phyloP scores from a whole-genome alignment of 2,329 filamentous ascomycete genomes.

The Westerdykella sp. region DNA sequence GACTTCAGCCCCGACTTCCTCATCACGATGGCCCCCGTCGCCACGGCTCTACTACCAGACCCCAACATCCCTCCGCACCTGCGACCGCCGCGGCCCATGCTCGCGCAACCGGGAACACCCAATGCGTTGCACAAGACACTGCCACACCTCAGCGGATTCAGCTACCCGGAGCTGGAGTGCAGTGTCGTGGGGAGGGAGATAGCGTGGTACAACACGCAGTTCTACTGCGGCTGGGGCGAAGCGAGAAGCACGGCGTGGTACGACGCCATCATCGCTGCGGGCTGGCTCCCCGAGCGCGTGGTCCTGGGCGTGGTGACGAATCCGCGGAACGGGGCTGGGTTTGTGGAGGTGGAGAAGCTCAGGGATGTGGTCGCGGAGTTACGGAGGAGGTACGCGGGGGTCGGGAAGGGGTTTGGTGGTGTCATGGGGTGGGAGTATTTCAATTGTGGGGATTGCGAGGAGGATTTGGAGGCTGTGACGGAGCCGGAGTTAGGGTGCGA shows the following conservation, averaged over 20 bases:
- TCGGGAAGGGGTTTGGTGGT: slow-evolving; percentile 60
- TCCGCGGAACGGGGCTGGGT: slow-evolving; percentile 61
- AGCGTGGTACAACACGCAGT: slow-evolving; percentile 84
- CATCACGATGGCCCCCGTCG: slow-evolving; percentile 76
- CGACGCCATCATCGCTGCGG: slow-evolving; percentile 52
- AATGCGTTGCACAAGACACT: slow-evolving; percentile 32
- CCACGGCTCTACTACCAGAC: slow-evolving; percentile 59
- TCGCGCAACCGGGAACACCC: slow-evolving; percentile 21
- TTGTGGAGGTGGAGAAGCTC: slow-evolving; percentile 54
- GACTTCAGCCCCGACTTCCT: slow-evolving; percentile 68
- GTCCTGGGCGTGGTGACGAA: slow-evolving; percentile 79
- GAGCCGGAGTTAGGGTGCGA: slow-evolving; percentile 18
- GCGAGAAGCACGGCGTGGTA: slow-evolving; percentile 49
- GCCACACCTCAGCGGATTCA: slow-evolving; percentile 71
- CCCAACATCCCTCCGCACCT: slow-evolving; percentile 28
- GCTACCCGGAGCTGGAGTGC: slow-evolving; percentile 66
- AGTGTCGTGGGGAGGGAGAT: slow-evolving; percentile 46
- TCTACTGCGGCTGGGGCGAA: slow-evolving; percentile 86
- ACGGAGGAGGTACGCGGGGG: slow-evolving; percentile 50
- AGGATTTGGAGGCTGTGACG: slow-evolving; percentile 23
- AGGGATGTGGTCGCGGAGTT: slow-evolving; percentile 53
- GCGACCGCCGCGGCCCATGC: slow-evolving; percentile 25
- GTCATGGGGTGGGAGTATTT: slow-evolving; percentile 97
- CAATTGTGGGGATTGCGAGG: slow-evolving; percentile 51
- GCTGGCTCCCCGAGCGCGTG: slow-evolving; percentile 67